These are phyloP conservation scores for Paraconiothyrium sp. DNA, from an alignment of 2,329 filamentous ascomycete species.

Conservation along the genomic window DNA sequence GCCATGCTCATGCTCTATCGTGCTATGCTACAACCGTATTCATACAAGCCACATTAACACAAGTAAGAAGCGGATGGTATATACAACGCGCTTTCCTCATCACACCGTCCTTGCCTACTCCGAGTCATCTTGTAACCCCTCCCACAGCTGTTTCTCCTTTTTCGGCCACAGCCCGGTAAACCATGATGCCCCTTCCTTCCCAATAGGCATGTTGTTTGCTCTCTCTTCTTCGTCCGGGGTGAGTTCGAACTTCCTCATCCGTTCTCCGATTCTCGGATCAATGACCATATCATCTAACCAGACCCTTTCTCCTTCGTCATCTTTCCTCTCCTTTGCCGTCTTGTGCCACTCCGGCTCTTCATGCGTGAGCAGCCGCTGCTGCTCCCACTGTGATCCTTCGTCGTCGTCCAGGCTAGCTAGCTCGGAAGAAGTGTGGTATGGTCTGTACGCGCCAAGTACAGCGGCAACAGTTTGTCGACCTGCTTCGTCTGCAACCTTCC, in stretches of 20 bases:
- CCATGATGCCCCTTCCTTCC: conserved; percentile 38
- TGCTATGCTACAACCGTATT: conserved; percentile 40
- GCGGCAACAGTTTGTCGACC: conserved; percentile 88
- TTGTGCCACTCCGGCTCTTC: conserved; percentile 90
- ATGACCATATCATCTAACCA: conserved; percentile 80
- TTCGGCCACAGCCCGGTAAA: conserved; percentile 43
- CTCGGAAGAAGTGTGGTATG: conserved; percentile 50
- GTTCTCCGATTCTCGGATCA: conserved; percentile 76
- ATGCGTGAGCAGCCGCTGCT: conserved; percentile 69
- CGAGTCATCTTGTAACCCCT: conserved; percentile 42
- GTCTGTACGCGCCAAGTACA: conserved; percentile 70
- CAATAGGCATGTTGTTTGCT: conserved; percentile 52
- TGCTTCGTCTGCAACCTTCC: conserved; percentile 84
- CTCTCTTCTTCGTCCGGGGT: conserved; percentile 73
- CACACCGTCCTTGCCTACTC: conserved; percentile 8
- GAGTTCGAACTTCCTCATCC: conserved; percentile 84
- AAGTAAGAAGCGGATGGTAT: conserved; percentile 32
- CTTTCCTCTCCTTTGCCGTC: conserved; percentile 68
- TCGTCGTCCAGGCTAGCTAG: conserved; percentile 38
- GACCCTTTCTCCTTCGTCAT: conserved; percentile 66
- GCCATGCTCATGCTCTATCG: conserved; percentile 16
- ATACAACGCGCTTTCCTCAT: conserved; percentile 11
- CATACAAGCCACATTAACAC: conserved; percentile 34
- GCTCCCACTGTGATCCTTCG: conserved; percentile 62
- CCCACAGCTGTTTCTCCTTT: conserved; percentile 44